These are phyloP conservation scores for Acanthamoeba triangularis DNA, from an alignment of 208 protist genomes.

Conservation along the genomic window DNA sequence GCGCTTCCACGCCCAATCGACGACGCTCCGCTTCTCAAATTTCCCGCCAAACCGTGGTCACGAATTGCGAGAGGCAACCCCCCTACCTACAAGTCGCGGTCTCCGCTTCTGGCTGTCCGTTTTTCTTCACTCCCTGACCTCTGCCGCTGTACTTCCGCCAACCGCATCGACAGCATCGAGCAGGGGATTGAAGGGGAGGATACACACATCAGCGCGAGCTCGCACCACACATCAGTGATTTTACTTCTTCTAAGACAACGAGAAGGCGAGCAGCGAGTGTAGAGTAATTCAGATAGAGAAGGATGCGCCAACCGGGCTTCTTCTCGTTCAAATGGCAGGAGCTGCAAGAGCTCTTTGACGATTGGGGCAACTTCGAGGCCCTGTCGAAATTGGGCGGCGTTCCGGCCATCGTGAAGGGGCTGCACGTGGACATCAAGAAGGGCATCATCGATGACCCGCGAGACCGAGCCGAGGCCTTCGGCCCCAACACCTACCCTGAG, in stretches of 20 bases:
- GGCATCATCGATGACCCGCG: background rate
- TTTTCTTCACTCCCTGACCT: background rate
- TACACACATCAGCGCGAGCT: no score
- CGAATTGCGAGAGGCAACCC: background rate
- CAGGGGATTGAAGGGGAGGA: no score
- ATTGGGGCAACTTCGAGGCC: constrained; percentile 40
- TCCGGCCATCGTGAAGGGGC: constrained; percentile 36
- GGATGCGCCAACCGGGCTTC: background rate
- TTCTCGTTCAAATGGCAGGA: constrained; percentile 35
- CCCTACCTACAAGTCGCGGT: background rate
- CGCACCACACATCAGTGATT: no score
- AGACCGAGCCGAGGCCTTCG: background rate
- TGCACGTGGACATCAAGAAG: constrained; percentile 39
- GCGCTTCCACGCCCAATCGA: background rate
- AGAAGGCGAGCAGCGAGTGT: no score
- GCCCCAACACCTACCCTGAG: constrained; percentile 43
- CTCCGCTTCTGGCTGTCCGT: background rate
- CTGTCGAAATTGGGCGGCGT: constrained; percentile 20
- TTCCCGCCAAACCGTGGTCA: background rate
- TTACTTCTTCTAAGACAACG: no score
- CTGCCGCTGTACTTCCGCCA: background rate
- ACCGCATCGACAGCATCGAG: no score
- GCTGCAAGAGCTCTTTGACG: constrained; percentile 69
- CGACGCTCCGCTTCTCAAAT: background rate
- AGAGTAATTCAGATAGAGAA: background rate